Percentiles rank a stretch among this genome's conserved stretches.
These are phyloP conservation scores for Aspergillus ruber DNA, from an alignment of 2,329 filamentous ascomycete species.

Conservation along the genomic window DNA sequence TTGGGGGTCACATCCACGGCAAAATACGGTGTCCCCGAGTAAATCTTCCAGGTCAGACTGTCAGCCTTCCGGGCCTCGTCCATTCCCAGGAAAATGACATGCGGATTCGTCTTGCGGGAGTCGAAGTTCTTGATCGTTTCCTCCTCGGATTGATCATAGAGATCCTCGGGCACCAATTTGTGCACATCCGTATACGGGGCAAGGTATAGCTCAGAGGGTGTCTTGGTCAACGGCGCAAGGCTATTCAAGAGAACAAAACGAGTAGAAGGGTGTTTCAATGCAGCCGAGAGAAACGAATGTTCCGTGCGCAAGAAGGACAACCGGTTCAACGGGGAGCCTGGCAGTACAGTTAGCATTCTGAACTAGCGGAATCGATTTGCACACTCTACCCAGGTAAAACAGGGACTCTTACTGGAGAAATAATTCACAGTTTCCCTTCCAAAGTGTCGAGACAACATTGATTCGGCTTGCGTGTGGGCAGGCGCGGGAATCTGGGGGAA, in stretches of 20 bases:
- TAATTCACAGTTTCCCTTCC: slow-evolving; percentile 47
- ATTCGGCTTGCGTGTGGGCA: slow-evolving; percentile 53
- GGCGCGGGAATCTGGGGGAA: slow-evolving; percentile 48
- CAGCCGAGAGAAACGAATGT: slow-evolving; percentile 42
- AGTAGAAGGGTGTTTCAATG: slow-evolving; percentile 42
- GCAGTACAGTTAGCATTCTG: background rate
- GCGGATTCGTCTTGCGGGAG: slow-evolving; percentile 59
- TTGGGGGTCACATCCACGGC: slow-evolving; percentile 80
- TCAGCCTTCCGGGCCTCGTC: slow-evolving; percentile 55
- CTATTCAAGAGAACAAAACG: slow-evolving; percentile 72
- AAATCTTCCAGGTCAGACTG: slow-evolving; percentile 47
- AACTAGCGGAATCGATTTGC: no score
- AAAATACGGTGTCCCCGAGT: slow-evolving; percentile 77
- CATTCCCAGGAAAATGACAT: slow-evolving; percentile 78
- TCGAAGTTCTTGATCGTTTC: slow-evolving; percentile 68
- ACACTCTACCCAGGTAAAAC: background rate
- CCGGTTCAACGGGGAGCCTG: slow-evolving; percentile 46
- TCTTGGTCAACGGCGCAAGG: slow-evolving; percentile 65
- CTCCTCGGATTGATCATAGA: slow-evolving; percentile 66
- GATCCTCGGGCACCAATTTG: slow-evolving; percentile 62
- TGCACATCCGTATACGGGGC: slow-evolving; percentile 63
- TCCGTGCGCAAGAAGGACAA: slow-evolving; percentile 45
- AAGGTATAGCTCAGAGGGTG: slow-evolving; percentile 58
- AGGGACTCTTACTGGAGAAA: slow-evolving; percentile 38
- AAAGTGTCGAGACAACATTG: slow-evolving; percentile 45